A percentile compares a stretch with the other conserved stretches of the same genome.
Evolutionary conservation across 2,329 filamentous ascomycete genomes (phyloP).

Genomic region (Cucurbitaria berberidis): DNA sequence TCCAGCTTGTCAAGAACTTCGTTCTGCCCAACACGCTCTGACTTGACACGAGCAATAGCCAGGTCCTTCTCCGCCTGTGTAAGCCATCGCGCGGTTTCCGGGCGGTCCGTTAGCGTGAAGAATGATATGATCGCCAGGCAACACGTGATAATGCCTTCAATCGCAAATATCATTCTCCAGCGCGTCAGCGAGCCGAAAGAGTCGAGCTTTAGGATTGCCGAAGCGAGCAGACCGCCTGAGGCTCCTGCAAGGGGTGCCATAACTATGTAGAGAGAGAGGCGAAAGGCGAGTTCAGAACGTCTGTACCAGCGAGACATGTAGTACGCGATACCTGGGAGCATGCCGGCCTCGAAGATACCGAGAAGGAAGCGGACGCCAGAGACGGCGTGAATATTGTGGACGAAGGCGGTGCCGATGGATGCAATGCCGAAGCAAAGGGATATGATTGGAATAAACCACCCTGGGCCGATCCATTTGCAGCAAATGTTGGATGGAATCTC

Average conservation of each 20-base stretch:
- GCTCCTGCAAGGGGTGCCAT: slow-evolving; percentile 74
- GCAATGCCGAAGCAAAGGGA: slow-evolving; percentile 68
- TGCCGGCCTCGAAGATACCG: slow-evolving; percentile 71
- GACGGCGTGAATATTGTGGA: slow-evolving; percentile 58
- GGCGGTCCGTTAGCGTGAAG: slow-evolving; percentile 70
- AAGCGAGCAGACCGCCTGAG: slow-evolving; percentile 70
- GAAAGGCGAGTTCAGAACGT: slow-evolving; percentile 70
- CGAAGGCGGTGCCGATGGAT: slow-evolving; percentile 71
- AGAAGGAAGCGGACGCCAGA: slow-evolving; percentile 71
- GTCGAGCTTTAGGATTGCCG: slow-evolving; percentile 66
- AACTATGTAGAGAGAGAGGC: slow-evolving; percentile 71
- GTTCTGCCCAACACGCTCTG: slow-evolving; percentile 68
- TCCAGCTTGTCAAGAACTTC: slow-evolving; percentile 70
- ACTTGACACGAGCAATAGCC: slow-evolving; percentile 70
- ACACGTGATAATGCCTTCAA: slow-evolving; percentile 71
- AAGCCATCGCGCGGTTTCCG: slow-evolving; percentile 71
- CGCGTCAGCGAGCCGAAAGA: slow-evolving; percentile 61
- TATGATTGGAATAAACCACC: slow-evolving; percentile 71
- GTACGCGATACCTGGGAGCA: slow-evolving; percentile 77
- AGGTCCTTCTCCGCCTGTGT: slow-evolving; percentile 69
- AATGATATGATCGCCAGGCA: slow-evolving; percentile 66
- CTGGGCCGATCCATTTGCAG: slow-evolving; percentile 74
- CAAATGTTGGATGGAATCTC: slow-evolving; percentile 69
- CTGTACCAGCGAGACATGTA: slow-evolving; percentile 76
- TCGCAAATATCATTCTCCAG: slow-evolving; percentile 75